Conservation (phyloP, 2,329 filamentous ascomycete genomes). For the Arachnomyces sp. region DNA sequence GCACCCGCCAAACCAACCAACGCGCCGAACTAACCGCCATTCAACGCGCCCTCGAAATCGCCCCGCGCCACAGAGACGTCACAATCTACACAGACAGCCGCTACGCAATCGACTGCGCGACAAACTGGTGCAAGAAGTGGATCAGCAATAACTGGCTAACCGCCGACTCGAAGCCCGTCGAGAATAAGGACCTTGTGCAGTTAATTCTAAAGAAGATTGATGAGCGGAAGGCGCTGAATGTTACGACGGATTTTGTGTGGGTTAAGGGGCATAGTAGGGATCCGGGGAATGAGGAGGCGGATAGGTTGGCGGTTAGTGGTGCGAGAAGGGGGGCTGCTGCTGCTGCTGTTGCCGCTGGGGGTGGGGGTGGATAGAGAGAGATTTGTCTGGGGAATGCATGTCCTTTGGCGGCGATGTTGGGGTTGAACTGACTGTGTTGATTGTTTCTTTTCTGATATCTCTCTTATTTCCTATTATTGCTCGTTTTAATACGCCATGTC, state of each 20-base stretch:
- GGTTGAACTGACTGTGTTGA: neutral
- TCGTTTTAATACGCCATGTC: too few species aligned
- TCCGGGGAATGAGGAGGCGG: conserved; percentile 70
- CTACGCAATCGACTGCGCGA: conserved; percentile 85
- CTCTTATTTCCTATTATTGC: too few species aligned
- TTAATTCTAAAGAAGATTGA: conserved; percentile 63
- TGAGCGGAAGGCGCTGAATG: conserved; percentile 53
- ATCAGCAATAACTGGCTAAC: conserved; percentile 68
- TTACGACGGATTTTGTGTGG: conserved; percentile 69
- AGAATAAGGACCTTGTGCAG: conserved; percentile 79
- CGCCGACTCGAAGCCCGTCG: conserved; percentile 59
- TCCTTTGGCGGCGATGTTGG: conserved; percentile 16
- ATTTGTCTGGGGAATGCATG: conserved; percentile 20
- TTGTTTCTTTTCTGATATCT: too few species aligned
- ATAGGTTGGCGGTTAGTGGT: conserved; percentile 63
- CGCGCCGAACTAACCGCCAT: conserved; percentile 91
- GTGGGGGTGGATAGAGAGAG: conserved; percentile 11
- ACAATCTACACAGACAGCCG: conserved; percentile 81
- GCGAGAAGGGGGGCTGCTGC: conserved; percentile 38
- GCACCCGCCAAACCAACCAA: conserved; percentile 79
- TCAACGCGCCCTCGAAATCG: conserved; percentile 69
- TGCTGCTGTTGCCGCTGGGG: conserved; percentile 18
- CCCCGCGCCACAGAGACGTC: conserved; percentile 58
- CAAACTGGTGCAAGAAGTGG: conserved; percentile 75
- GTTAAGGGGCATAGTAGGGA: conserved; percentile 75